Conservation (phyloP, 2,329 filamentous ascomycete genomes). For the Dryadomyces quercus-mongolicae region DNA sequence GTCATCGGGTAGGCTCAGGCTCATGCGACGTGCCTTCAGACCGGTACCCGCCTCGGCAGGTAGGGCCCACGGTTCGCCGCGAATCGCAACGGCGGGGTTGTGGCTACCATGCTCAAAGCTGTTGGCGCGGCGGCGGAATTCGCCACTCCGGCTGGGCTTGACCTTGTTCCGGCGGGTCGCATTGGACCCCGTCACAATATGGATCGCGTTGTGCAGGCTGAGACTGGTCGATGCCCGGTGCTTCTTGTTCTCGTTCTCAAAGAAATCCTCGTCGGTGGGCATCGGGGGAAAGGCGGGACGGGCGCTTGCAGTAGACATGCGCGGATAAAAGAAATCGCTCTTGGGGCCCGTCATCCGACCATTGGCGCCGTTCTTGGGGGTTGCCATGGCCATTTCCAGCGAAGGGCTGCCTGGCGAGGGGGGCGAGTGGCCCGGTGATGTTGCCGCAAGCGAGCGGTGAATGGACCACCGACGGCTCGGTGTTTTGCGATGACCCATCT, state of each 20-base stretch:
- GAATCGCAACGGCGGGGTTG: conserved; percentile 10
- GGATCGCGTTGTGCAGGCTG: conserved; percentile 32
- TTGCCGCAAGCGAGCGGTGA: conserved; percentile 29
- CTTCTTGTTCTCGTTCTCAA: conserved; percentile 35
- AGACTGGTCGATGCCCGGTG: conserved; percentile 36
- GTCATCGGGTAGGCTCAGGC: conserved; percentile 60
- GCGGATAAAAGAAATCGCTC: no score
- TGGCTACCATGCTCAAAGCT: conserved; percentile 32
- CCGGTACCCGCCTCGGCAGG: conserved; percentile 60
- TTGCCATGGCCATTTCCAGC: conserved; percentile 24
- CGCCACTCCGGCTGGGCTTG: conserved; percentile 14
- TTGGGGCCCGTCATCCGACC: not conserved
- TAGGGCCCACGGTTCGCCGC: conserved; percentile 38
- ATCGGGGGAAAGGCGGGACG: conserved; percentile 16
- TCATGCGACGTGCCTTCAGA: conserved; percentile 67
- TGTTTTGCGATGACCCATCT: conserved; percentile 11
- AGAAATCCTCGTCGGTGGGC: conserved; percentile 31
- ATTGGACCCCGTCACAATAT: conserved; percentile 25
- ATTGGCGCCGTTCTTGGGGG: conserved; percentile 1
- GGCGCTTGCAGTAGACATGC: conserved; percentile 9
- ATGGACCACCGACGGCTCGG: conserved; percentile 32
- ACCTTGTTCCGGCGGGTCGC: conserved; percentile 10
- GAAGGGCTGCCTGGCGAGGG: conserved; percentile 34
- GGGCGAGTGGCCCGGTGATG: conserved; percentile 34
- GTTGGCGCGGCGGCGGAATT: conserved; percentile 26